These are phyloP conservation scores for Rhizophagus prolifer DNA, from an alignment of 192 early-diverging fungal species.

Conservation along the genomic window DNA sequence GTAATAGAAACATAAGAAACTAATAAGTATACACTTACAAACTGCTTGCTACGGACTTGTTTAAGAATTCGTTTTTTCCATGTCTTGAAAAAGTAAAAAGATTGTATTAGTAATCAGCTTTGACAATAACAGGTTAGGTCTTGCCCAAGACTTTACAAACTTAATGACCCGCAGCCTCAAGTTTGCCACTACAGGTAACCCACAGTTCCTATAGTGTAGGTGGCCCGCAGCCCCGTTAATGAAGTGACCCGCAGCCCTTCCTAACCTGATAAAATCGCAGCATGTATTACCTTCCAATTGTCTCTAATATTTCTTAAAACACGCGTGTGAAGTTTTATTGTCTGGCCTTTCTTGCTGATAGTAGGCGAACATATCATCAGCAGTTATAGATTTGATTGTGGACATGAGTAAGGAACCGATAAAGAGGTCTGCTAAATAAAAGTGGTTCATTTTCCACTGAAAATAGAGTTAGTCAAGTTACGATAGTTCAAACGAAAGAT, in stretches of 20 bases:
- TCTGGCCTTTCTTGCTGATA: constrained; percentile 24
- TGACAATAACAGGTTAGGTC: no score
- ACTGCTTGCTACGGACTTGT: no score
- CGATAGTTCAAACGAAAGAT: constrained; percentile 21
- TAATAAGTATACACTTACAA: background rate
- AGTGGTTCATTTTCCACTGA: background rate
- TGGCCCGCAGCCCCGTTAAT: no score
- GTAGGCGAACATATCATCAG: constrained; percentile 23
- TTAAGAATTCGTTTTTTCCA: no score
- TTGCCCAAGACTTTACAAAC: no score
- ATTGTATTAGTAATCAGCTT: no score
- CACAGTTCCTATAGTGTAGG: no score
- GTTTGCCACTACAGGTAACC: no score
- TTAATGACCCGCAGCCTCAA: no score
- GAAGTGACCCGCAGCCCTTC: no score
- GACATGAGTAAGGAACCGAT: constrained; percentile 29
- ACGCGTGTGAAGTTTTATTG: background rate
- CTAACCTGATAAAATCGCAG: no score
- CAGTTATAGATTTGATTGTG: constrained; percentile 26
- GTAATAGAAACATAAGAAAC: constrained; percentile 9
- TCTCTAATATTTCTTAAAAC: background rate
- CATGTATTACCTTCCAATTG: background rate
- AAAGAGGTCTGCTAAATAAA: constrained; percentile 23
- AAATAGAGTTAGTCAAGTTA: constrained; percentile 29
- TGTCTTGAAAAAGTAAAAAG: no score